These are phyloP conservation scores for Aspergillus vadensis DNA, from an alignment of 2,329 filamentous ascomycete species.

Conservation along the genomic window DNA sequence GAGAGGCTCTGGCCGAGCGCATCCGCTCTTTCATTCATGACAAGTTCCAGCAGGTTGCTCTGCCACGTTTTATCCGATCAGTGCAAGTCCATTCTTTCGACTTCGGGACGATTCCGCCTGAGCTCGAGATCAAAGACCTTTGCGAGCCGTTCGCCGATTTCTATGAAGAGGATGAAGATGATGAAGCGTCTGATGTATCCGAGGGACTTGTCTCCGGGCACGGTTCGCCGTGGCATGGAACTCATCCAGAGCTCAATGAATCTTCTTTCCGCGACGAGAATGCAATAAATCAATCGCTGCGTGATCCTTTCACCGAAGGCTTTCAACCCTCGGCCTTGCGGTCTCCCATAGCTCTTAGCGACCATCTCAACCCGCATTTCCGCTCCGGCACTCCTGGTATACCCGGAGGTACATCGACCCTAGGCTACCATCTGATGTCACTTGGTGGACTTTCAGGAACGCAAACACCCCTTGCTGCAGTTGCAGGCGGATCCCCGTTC, in stretches of 20 bases:
- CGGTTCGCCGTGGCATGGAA: conserved; percentile 23
- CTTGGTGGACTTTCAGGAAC: conserved; percentile 52
- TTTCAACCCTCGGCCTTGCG: conserved; percentile 37
- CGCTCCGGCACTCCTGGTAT: conserved; percentile 51
- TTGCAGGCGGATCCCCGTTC: conserved; percentile 47
- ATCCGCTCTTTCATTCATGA: conserved; percentile 94
- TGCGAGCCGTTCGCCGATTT: conserved; percentile 95
- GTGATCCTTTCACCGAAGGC: conserved; percentile 33
- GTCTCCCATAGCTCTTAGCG: conserved; percentile 39
- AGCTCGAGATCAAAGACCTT: conserved; percentile 92
- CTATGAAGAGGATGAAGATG: conserved; percentile 74
- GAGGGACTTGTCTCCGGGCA: conserved; percentile 35
- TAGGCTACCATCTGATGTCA: conserved; percentile 52
- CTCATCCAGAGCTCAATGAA: conserved; percentile 28
- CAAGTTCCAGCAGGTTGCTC: conserved; percentile 86
- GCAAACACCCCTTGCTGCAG: conserved; percentile 51
- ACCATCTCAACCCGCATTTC: conserved; percentile 45
- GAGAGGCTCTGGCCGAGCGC: conserved; percentile 75
- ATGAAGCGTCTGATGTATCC: conserved; percentile 43
- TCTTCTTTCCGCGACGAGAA: conserved; percentile 36
- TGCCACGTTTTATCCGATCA: conserved; percentile 95
- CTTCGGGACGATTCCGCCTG: conserved; percentile 80
- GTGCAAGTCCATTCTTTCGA: conserved; percentile 93
- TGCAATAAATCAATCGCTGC: conserved; percentile 29
- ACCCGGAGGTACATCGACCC: conserved; percentile 52